Evolutionary conservation across 306 rosid genomes (phyloP), one percentile per base, ranked within the genome.

Genomic region (Vicia faba): DNA sequence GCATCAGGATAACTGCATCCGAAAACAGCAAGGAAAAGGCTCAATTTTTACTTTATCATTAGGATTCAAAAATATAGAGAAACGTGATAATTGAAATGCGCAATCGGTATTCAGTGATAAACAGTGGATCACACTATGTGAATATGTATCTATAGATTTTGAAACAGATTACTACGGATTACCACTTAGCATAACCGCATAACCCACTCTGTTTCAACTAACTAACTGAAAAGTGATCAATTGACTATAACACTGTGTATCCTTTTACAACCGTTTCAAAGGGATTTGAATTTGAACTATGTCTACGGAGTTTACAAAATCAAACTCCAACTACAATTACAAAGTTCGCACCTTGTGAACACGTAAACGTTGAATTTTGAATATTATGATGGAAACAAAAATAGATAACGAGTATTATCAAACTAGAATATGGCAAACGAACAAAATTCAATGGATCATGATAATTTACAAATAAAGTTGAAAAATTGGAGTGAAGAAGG

Each of bases 1-100:
- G 99, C 95, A 75, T 93, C 96, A 14, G 97, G 96, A 76, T 93
- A 93, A 78, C 99, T 89, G 77, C 63, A 79, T 8, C 61, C 57
- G 18, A 76, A 83, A 31, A 39, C 49, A 56, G 39, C 11, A 51
- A 75, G 59, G 41, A 58, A 54, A 67, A 29, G 7, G 11, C 58
- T 43, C 26, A 11, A 61, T 18, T 44, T 26, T 71, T 61, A 69
- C 68, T 51, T 46, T 10, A 38, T 26, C 10, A 39, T 19, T 61
- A 61, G 36, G 67, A 40, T 7, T 61, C 35, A 11, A 60, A 11
- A 60, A 60, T 16, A 59, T 5, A 16, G 19, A 61, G 33, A 61
- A 61, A 19, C 11, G 11, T 7, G 66, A 38, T 7, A 33, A 61
- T 38, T 19, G 18, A 61, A 8, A 58, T 14, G 43, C 8, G 45